A percentile compares a stretch with the other conserved stretches of the same genome.
Evolutionary conservation across 116 monocot species (phyloP).

Genomic region (Cymodocea nodosa): DNA sequence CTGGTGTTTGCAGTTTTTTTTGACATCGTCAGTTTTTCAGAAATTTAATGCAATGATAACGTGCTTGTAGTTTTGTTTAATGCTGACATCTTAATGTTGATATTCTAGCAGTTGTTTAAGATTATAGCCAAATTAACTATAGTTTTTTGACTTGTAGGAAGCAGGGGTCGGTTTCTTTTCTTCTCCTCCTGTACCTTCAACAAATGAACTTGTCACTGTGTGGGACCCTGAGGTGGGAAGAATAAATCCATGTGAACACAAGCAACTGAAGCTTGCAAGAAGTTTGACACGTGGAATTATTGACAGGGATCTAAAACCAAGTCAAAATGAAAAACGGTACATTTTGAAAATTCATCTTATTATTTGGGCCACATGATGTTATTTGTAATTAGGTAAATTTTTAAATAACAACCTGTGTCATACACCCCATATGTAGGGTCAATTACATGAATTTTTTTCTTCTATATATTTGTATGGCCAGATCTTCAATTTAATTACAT

Average conservation of each 20-base stretch:
- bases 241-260: constrained; percentile 93
- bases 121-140: background rate
- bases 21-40: no score
- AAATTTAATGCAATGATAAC: no score
- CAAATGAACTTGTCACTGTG: constrained; percentile 92
- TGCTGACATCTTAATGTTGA: no score
- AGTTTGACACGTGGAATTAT: constrained; percentile 88
- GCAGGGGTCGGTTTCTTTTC: constrained; percentile 56
- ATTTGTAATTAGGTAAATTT: no score
- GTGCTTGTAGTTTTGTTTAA: no score
- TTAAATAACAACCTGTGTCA: no score
- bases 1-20: no score
- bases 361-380: background rate
- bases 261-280: constrained; percentile 94
- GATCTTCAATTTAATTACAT: no score
- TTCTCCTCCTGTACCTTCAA: constrained; percentile 51
- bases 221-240: constrained; percentile 99
- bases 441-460: no score
- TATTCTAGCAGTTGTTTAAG: background rate
- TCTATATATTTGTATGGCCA: no score
- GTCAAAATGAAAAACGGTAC: constrained; percentile 73
- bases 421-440: no score
- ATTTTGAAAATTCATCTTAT: background rate
- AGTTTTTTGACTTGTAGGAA: constrained; percentile 36
- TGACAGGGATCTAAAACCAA: constrained; percentile 92